Conservation (phyloP, 768 basidiomycete genomes). For the Suillus americanus region DNA sequence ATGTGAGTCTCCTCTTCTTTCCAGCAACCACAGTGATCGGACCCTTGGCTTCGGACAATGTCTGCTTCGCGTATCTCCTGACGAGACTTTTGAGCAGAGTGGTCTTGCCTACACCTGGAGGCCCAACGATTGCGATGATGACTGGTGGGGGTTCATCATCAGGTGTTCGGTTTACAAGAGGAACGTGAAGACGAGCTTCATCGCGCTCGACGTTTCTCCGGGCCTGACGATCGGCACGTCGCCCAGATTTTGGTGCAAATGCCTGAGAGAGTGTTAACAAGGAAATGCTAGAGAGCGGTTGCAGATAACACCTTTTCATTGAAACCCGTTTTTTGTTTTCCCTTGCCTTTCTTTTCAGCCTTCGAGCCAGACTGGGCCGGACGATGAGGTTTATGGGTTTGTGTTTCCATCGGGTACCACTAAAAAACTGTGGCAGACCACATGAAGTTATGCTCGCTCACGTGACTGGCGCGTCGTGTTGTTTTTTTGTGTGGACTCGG, state of each 20-base stretch:
- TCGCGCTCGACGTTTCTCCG: slow-evolving; percentile 90
- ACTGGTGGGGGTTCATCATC: slow-evolving; percentile 90
- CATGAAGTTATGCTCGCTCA: slow-evolving; percentile 16
- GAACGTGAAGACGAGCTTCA: slow-evolving; percentile 94
- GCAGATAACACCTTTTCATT: slow-evolving; percentile 76
- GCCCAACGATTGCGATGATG: slow-evolving; percentile 92
- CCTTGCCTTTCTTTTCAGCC: slow-evolving; percentile 76
- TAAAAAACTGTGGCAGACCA: neutral
- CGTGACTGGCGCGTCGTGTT: slow-evolving; percentile 28
- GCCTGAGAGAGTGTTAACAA: slow-evolving; percentile 50
- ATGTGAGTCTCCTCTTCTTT: slow-evolving; percentile 90
- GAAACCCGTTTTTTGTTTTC: slow-evolving; percentile 69
- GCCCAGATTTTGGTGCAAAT: slow-evolving; percentile 90
- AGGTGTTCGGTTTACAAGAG: slow-evolving; percentile 92
- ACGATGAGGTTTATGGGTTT: slow-evolving; percentile 81
- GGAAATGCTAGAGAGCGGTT: neutral
- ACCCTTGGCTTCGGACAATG: slow-evolving; percentile 83
- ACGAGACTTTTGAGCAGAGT: slow-evolving; percentile 91
- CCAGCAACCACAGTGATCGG: slow-evolving; percentile 95
- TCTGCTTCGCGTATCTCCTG: slow-evolving; percentile 91
- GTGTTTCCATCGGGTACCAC: slow-evolving; percentile 58
- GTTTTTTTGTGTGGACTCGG: slow-evolving; percentile 9
- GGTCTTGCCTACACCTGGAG: slow-evolving; percentile 95
- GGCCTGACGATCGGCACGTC: slow-evolving; percentile 85
- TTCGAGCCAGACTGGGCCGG: slow-evolving; percentile 70